Percentiles rank a stretch among this genome's conserved stretches.
phyloP scores from a whole-genome alignment of 2,329 filamentous ascomycete genomes.

The Aspergillus aculeatus region DNA sequence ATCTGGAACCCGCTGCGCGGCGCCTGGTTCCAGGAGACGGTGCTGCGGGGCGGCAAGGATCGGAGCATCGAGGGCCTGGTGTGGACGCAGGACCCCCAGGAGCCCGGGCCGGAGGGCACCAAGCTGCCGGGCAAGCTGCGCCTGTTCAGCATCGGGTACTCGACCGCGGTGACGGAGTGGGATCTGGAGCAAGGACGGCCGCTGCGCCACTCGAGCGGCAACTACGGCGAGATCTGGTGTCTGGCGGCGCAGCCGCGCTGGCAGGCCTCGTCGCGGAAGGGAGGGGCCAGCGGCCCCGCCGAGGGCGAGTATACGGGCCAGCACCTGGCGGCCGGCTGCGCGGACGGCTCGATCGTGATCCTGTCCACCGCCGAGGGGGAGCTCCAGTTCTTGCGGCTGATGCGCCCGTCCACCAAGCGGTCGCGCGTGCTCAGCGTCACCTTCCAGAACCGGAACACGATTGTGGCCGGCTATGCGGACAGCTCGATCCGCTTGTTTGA shows the following conservation, averaged over 20 bases:
- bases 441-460: conserved; percentile 79
- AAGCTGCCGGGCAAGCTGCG: conserved; percentile 69
- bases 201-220: conserved; percentile 79
- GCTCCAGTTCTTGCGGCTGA: conserved; percentile 72
- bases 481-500: conserved; percentile 92
- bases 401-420: conserved; percentile 78
- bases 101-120: conserved; percentile 56
- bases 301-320: conserved; percentile 47
- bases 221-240: conserved; percentile 97
- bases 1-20: conserved; percentile 90
- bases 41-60: conserved; percentile 78
- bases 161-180: conserved; percentile 91
- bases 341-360: conserved; percentile 83
- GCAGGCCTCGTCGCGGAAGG: conserved; percentile 39
- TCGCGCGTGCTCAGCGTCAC: conserved; percentile 86
- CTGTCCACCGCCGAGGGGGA: conserved; percentile 84
- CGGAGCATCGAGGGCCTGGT: conserved; percentile 85
- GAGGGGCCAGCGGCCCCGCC: conserved; percentile 35
- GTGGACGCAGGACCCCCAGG: conserved; percentile 85
- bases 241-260: conserved; percentile 77
- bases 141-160: conserved; percentile 95
- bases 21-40: conserved; percentile 84
- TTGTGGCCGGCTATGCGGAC: conserved; percentile 93
- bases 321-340: conserved; percentile 83
- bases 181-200: conserved; percentile 77